Conservation (phyloP, 2,329 filamentous ascomycete genomes). For the Torrubiella hemipterigena region DNA sequence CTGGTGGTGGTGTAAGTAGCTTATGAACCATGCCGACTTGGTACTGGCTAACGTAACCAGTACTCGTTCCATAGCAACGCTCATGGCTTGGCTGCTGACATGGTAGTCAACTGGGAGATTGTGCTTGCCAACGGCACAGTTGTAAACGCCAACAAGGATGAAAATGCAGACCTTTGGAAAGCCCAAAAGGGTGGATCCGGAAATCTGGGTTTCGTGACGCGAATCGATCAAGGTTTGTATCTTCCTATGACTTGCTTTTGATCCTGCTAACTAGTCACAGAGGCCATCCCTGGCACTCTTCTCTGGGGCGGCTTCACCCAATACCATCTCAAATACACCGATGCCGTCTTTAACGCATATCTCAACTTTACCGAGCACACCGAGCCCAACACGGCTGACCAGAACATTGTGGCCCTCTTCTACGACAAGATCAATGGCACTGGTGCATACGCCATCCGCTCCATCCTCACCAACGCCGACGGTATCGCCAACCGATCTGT, state of each 20-base stretch:
- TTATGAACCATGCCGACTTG: not conserved
- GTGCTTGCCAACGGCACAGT: conserved; percentile 28
- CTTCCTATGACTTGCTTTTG: not conserved
- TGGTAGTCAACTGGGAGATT: conserved; percentile 26
- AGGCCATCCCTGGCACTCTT: conserved; percentile 11
- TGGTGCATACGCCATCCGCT: conserved; percentile 8
- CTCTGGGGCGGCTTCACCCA: conserved; percentile 17
- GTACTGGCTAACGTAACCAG: conserved; percentile 2
- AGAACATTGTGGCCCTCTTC: conserved; percentile 15
- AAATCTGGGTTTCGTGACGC: conserved; percentile 30
- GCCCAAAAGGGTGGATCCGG: conserved; percentile 34
- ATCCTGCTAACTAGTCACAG: conserved; percentile 1
- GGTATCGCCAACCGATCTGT: conserved; percentile 11
- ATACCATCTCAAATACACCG: conserved; percentile 12
- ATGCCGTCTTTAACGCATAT: conserved; percentile 15
- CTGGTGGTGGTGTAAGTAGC: conserved; percentile 13
- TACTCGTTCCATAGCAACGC: conserved; percentile 17
- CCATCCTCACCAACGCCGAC: conserved; percentile 16
- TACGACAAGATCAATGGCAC: conserved; percentile 9
- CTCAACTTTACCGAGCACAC: conserved; percentile 15
- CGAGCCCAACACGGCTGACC: conserved; percentile 13
- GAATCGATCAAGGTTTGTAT: conserved; percentile 10
- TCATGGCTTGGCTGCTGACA: conserved; percentile 28
- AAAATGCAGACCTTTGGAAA: conserved; percentile 28
- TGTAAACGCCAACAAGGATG: conserved; percentile 23